Evolutionary conservation across 169 alveolate genomes (phyloP), one percentile per base, ranked within the genome.

Genomic region (Cryptosporidium muris): DNA sequence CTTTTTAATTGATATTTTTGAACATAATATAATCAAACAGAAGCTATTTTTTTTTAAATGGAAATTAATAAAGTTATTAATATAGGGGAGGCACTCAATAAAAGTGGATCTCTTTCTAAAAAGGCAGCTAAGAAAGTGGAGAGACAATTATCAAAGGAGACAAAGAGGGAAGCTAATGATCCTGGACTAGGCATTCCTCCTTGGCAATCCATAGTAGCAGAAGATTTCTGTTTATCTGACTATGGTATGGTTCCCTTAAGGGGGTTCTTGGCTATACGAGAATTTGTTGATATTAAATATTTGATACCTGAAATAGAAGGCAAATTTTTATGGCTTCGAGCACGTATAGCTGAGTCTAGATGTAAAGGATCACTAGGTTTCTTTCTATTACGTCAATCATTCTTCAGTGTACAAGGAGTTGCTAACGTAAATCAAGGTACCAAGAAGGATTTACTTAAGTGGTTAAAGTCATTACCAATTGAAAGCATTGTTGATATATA

Each of bases 401-500:
- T 89, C 34, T 90, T 91, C 54, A 81, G 94, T 36, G 64, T 93
- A 25, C 96, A 93, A 68, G 88, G 94, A 80, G 92, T 93, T 42
- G 85, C 92, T 58, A 95, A 93, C 68, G 89, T 93, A 7, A 90
- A 91, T 52, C 67, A 85, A 38, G 63, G 88, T 58, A 88, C 88
- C 60, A 80, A 94, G 34, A 92, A 92, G 90, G 94, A 92, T 58
- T 91, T 92, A 98, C 89, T 96, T 63, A 94, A 97, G 56, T 97
- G 95, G 93, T 89, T 95, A 6, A 80, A 91, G 38, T 88, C 91
- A 38, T 82, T 93, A 40, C 94, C 95, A n/a, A 81, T 88, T 45
- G 99, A 98, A 93, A 95, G 98, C 11, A 91, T 97, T 42, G 96
- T 98, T 16, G 99, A 97, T 80, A 90, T 98, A 43, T 91, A 89